Base-by-base conservation (phyloP, 2,329 filamentous ascomycete genomes). In the Aspergillus arachidicola region DNA sequence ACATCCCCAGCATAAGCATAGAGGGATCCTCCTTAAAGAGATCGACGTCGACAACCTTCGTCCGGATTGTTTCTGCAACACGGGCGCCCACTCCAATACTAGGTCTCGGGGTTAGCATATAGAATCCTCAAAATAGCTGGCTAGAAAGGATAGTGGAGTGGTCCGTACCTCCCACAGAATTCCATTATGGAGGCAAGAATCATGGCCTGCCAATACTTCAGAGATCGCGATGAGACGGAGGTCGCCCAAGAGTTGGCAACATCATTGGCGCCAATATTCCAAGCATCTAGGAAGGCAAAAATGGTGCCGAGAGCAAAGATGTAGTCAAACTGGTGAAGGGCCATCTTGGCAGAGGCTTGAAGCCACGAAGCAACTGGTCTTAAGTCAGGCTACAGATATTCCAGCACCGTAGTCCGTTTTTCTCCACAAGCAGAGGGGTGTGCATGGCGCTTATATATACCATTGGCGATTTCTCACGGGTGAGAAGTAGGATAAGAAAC, bases 181-280 rank as follows among this genome's bases (percentile, higher is more conserved):
- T 68, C 66, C 66, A 68, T 68, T 12, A 68, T 57, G 6, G 59
- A 55, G 12, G 61, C 66, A 4, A 68, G 61, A 6, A 67, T 32
- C 65, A 68, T 67, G 23, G 66, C 66, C 58, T 68, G 66, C 65
- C 65, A 67, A 58, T 64, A 64, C 43, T 62, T 65, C 50, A 68
- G 3, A 14, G 66, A 68, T 11, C 66, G 66, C 38, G 66, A 68
- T 28, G 66, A 68, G 14, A 68, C 61, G 7, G 66, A 68, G 2
- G 66, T 68, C 19, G 66, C 66, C 63, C 63, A 68, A 4, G 66
- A 68, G 60, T 68, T 68, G 63, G 66, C 66, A 16, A 64, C 65
- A 67, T 68, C 66, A 34, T 68, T 68, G 61, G 66, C 66, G 30
- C 66, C 66, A 12, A 68, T 68, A 38, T 68, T 68, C 63, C 63